Evolutionary conservation across 805 yeast species (phyloP).

Genomic region (Lachancea meyersii): DNA sequence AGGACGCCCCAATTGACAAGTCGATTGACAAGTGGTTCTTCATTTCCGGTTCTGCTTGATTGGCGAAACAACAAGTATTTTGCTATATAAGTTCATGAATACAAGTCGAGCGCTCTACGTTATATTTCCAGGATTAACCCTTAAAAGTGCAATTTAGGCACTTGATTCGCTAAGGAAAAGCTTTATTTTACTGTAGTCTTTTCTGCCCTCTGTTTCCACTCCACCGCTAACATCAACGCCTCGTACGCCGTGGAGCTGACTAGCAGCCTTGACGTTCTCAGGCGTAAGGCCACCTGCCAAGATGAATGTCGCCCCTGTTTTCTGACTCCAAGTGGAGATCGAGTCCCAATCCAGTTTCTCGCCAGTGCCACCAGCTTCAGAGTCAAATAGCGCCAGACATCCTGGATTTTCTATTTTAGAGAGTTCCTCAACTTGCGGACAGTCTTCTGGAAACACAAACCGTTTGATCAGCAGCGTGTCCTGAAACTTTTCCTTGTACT

Average conservation of each 20-base stretch:
- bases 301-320: slow-evolving; percentile 37
- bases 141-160: too few relatives aligned
- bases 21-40: slow-evolving; percentile 98
- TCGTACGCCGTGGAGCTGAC: slow-evolving; percentile 47
- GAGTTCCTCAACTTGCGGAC: slow-evolving; percentile 33
- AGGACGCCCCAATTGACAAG: slow-evolving; percentile 93
- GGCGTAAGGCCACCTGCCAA: slow-evolving; percentile 90
- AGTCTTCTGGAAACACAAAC: slow-evolving; percentile 53
- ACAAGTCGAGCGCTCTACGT: too few relatives aligned
- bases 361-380: slow-evolving; percentile 92
- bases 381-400: slow-evolving; percentile 56
- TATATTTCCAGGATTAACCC: too few relatives aligned
- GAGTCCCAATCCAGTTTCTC: slow-evolving; percentile 66
- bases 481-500: slow-evolving; percentile 32
- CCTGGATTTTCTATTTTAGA: slow-evolving; percentile 13
- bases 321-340: slow-evolving; percentile 35
- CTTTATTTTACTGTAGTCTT: slow-evolving; percentile 59
- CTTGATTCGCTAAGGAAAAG: slow-evolving; percentile 36
- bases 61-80: neutral
- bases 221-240: slow-evolving; percentile 97
- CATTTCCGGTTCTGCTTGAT: slow-evolving; percentile 70
- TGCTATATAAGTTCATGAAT: too few relatives aligned
- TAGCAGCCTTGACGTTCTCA: slow-evolving; percentile 58
- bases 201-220: slow-evolving; percentile 72
- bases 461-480: slow-evolving; percentile 65